Evolutionary conservation across 2,329 filamentous ascomycete genomes (phyloP), one percentile per base, ranked within the genome.

Genomic region (Penicillium sp.): DNA sequence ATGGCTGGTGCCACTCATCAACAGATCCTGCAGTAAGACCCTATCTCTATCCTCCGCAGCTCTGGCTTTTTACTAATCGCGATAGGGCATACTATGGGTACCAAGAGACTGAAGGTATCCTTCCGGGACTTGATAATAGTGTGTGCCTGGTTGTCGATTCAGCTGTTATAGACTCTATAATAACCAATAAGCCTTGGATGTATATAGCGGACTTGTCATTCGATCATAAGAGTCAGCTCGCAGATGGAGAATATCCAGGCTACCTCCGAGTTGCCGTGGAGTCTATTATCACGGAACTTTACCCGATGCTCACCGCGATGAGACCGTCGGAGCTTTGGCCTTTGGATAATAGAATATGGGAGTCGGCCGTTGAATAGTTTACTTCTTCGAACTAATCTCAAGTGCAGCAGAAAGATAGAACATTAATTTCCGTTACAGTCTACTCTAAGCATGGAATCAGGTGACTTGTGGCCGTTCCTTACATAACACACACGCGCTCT

Each of bases 401-500:
- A 16, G 13, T 29, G 10, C 27, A 29, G 27, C 27, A 1, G 27
- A 29, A 29, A 13, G 27, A 29, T 29, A 2, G 10, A 29, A 9
- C 10, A 29, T 29, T 29, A 29, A 29, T 29, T 29, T 29, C 2
- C 11, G 27, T 10, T 29, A 29, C 10, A 13, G 9, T 29, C 13
- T 3, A 29, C 4, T 23, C 21, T 25, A n/a, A 21, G 29, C 29
- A 49, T 9, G 10, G 26, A 23, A 16, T 29, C 33, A 50, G 9
- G 33, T 42, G 48, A 42, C n/a, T 16, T 39, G 37, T 23, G 21
- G 11, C 29, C 1, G 13, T 7, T 16, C 1, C 16, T 39, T 50
- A 50, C 23, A 42, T 50, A 50, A 50, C 29, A 19, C 16, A 43
- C 61, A 61, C 69, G 69, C 55, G 48, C 31, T 11, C 68, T 60